Evolutionary conservation across 225 moss, liverwort and hornwort genomes (phyloP), one percentile per base, ranked within the genome.

Genomic region (Pleurozium schreberi): DNA sequence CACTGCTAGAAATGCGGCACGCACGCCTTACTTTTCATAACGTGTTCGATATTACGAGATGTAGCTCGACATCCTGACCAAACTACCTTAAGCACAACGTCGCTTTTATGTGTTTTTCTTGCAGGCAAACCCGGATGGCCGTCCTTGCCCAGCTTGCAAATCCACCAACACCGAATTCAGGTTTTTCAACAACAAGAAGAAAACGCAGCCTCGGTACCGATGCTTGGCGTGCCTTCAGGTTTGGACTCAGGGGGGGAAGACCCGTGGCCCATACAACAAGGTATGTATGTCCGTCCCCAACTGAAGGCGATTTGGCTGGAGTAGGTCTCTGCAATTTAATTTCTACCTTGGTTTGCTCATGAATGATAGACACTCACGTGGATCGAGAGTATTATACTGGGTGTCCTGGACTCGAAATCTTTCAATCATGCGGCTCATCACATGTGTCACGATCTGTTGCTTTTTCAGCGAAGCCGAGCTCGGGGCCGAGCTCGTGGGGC

Each of bases 171-270:
- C 55, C 15, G 16, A 16, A 55, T 77, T 55, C 16, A 9, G 2
- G 14, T 77, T 14, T 36, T 1, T 53, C 38, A 77, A 77, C 53
- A 53, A 77, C 34, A 53, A 77, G 53, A 8, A 77, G 15, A 15
- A 36, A 23, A 15, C 14, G 5, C 53, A 77, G 77, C 38, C 38
- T 53, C 36, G 25, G 6, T 55, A 38, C 23, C 1, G 14, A 9
- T 77, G 77, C 38, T 55, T 5, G 5, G 3, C 0, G 15, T 77
- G 77, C 77, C 4, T 4, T 0, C 53, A 6, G 14, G 1, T 0
- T 8, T 77, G 55, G 77, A 55, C 22, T 25, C 14, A 0, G 1
- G 25, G 76, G 25, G 38, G 25, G 25, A 15, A 25, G 38, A 77
- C 5, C 25, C 25, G 36, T 36, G 77, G 5, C 38, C 77, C 77